A percentile compares a stretch with the other conserved stretches of the same genome.
These are phyloP conservation scores for Cyberlindnera samutprakarnensis DNA, from an alignment of 805 yeast species.

Conservation along the genomic window DNA sequence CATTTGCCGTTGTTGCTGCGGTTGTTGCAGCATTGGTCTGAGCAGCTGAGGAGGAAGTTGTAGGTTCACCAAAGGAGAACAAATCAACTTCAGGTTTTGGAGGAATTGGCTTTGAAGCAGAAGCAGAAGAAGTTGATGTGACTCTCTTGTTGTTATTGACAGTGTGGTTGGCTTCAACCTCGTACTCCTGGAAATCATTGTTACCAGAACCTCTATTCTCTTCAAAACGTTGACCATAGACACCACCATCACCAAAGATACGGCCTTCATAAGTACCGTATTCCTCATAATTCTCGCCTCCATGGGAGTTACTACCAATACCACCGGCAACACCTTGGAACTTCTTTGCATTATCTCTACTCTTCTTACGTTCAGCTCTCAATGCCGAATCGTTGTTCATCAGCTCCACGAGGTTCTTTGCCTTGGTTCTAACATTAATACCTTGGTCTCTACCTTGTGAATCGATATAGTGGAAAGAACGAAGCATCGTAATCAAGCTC, in stretches of 20 bases:
- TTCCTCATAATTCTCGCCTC: conserved; percentile 37
- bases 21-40: conserved; percentile 4
- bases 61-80: conserved; percentile 34
- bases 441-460: conserved; percentile 95
- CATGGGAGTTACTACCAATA: conserved; percentile 26
- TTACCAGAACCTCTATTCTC: conserved; percentile 46
- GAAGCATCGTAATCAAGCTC: conserved; percentile 76
- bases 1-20: conserved; percentile 12
- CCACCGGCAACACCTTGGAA: conserved; percentile 77
- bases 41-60: conserved; percentile 6
- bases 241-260: conserved; percentile 68
- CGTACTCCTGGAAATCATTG: conserved; percentile 55
- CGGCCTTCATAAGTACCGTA: conserved; percentile 36
- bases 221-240: conserved; percentile 58
- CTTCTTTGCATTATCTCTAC: conserved; percentile 79
- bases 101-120: conserved; percentile 25
- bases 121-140: conserved; percentile 15
- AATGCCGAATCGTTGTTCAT: conserved; percentile 71
- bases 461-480: conserved; percentile 90
- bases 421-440: conserved; percentile 85
- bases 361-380: conserved; percentile 81
- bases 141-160: conserved; percentile 16
- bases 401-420: conserved; percentile 64
- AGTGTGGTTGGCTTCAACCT: conserved; percentile 27
- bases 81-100: conserved; percentile 35